phyloP scores from a whole-genome alignment of 257 asterid species.

The Solanum corneliomulleri region DNA sequence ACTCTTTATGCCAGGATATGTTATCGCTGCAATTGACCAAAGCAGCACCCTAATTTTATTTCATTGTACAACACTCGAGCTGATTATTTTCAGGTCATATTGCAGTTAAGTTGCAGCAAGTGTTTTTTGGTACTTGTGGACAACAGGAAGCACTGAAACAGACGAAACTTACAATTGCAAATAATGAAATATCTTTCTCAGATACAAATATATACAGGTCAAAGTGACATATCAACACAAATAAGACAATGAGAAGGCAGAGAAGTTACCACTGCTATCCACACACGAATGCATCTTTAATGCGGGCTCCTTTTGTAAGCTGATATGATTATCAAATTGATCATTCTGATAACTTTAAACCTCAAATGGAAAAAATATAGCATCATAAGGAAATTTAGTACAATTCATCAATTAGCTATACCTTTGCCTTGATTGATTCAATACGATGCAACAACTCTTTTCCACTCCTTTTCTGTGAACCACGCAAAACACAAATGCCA shows the following conservation, averaged over 20 bases:
- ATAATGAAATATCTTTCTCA: neutral
- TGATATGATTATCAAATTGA: neutral
- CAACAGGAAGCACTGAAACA: neutral
- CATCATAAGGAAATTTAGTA: neutral
- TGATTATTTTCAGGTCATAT: neutral
- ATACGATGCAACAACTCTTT: constrained; percentile 33
- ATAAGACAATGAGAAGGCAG: neutral
- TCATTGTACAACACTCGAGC: neutral
- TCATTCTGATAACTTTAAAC: neutral
- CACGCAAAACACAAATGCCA: constrained; percentile 38
- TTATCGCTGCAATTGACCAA: neutral
- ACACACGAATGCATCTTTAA: neutral
- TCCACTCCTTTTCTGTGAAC: constrained; percentile 36
- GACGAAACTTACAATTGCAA: neutral
- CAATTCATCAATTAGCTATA: constrained; percentile 11
- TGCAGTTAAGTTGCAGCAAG: neutral
- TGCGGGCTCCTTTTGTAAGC: neutral
- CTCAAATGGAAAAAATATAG: neutral
- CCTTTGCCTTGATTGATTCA: constrained; percentile 50
- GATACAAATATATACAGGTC: neutral
- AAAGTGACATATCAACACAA: neutral
- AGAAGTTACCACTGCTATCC: neutral
- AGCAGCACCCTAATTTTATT: neutral
- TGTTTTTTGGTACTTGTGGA: neutral
- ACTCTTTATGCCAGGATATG: neutral